These are phyloP conservation scores for Sclerotinia borealis DNA, from an alignment of 2,329 filamentous ascomycete genomes.

Conservation along the genomic window DNA sequence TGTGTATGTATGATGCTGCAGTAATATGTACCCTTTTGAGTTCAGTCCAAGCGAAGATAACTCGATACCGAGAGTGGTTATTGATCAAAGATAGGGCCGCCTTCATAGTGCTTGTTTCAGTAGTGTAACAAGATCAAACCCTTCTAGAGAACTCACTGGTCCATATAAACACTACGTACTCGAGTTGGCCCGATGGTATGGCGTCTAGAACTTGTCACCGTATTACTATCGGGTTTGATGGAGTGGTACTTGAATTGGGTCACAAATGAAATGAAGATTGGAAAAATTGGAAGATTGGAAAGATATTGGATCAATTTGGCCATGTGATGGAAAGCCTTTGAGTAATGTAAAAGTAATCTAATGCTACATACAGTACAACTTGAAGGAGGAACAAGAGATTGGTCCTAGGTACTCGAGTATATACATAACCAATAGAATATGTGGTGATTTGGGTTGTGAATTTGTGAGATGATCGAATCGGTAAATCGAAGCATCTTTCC, in stretches of 20 bases:
- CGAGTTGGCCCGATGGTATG: not conserved
- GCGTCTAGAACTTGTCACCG: conserved; percentile 4
- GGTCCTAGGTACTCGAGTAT: too few relatives aligned
- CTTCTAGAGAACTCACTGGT: not conserved
- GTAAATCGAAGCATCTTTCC: too few relatives aligned
- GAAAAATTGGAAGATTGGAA: not conserved
- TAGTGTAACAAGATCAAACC: conserved; percentile 7
- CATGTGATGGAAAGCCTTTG: not conserved
- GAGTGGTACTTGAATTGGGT: not conserved
- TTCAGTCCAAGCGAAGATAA: not conserved
- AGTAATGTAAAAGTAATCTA: not conserved
- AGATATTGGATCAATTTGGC: not conserved
- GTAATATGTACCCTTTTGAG: not conserved
- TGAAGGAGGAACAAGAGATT: not conserved
- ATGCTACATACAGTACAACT: not conserved
- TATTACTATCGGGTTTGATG: conserved; percentile 4
- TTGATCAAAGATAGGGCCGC: too few relatives aligned
- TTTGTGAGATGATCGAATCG: not conserved
- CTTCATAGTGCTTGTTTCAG: conserved; percentile 8
- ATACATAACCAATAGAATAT: too few relatives aligned
- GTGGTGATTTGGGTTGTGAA: not conserved
- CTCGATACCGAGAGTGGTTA: not conserved
- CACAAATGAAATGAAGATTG: not conserved
- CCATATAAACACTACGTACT: not conserved
- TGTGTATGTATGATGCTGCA: conserved; percentile 1